These are phyloP conservation scores for Xylariaceae sp. DNA, from an alignment of 2,329 filamentous ascomycete species.

Conservation along the genomic window DNA sequence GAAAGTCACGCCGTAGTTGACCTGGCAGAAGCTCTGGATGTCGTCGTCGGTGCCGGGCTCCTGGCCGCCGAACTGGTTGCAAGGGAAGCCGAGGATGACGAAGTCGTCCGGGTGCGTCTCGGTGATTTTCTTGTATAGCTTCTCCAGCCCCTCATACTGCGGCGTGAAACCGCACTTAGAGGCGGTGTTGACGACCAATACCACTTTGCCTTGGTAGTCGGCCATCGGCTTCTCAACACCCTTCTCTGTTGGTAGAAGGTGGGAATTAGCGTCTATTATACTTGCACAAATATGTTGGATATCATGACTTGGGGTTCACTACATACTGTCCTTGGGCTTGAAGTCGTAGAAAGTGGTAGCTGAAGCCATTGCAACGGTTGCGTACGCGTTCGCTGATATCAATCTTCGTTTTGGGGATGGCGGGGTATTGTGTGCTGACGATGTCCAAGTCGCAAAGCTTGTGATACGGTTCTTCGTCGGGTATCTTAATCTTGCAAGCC, in stretches of 20 bases:
- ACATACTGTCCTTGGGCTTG: slow-evolving; percentile 78
- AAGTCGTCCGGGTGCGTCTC: slow-evolving; percentile 74
- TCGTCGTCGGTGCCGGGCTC: slow-evolving; percentile 83
- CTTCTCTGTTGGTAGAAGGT: slow-evolving; percentile 57
- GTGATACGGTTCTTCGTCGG: slow-evolving; percentile 27
- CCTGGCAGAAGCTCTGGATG: slow-evolving; percentile 82
- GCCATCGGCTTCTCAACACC: slow-evolving; percentile 71
- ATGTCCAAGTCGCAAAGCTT: slow-evolving; percentile 17
- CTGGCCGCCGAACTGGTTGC: slow-evolving; percentile 95
- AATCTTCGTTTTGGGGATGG: slow-evolving; percentile 2
- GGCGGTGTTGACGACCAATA: slow-evolving; percentile 95
- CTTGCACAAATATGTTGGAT: background rate
- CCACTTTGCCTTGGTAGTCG: slow-evolving; percentile 84
- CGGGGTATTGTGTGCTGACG: slow-evolving; percentile 10
- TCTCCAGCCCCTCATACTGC: slow-evolving; percentile 89
- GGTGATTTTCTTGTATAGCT: slow-evolving; percentile 79
- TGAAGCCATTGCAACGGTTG: slow-evolving; percentile 59
- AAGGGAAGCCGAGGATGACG: slow-evolving; percentile 90
- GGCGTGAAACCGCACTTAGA: slow-evolving; percentile 99
- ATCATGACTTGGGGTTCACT: background rate
- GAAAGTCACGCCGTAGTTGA: slow-evolving; percentile 94
- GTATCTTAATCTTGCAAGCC: slow-evolving; percentile 23
- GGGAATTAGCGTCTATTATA: slow-evolving; percentile 17
- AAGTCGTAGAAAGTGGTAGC: slow-evolving; percentile 81
- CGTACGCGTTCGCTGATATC: slow-evolving; percentile 9